Evolutionary conservation across 2,329 filamentous ascomycete species (phyloP).

Genomic region (Acarospora socialis): DNA sequence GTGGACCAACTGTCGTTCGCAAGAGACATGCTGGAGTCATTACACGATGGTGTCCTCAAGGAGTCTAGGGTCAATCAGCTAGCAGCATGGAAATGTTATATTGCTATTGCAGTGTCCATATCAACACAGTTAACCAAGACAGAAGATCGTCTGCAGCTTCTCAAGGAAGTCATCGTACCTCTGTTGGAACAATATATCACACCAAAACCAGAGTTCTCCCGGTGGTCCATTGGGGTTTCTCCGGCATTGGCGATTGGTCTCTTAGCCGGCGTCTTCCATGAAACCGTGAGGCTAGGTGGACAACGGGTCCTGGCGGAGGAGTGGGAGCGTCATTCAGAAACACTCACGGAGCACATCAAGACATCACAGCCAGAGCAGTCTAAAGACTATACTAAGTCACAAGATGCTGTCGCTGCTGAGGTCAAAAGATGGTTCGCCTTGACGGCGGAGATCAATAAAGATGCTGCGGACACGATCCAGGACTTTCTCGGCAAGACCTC

Average conservation of each 20-base stretch:
- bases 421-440: slow-evolving; percentile 9
- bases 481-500: slow-evolving; percentile 4
- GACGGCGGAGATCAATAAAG: slow-evolving; percentile 5
- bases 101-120: slow-evolving; percentile 46
- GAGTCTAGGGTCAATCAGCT: slow-evolving; percentile 56
- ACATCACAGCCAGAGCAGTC: slow-evolving; percentile 71
- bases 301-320: slow-evolving; percentile 37
- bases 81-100: slow-evolving; percentile 62
- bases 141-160: slow-evolving; percentile 33
- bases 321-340: slow-evolving; percentile 49
- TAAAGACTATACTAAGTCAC: slow-evolving; percentile 37
- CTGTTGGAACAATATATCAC: slow-evolving; percentile 40
- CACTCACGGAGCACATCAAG: slow-evolving; percentile 52
- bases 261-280: slow-evolving; percentile 25
- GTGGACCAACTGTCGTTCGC: slow-evolving; percentile 36
- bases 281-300: slow-evolving; percentile 27
- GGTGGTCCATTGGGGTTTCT: slow-evolving; percentile 36
- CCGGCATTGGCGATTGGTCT: slow-evolving; percentile 25
- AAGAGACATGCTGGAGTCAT: slow-evolving; percentile 47
- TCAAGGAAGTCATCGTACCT: slow-evolving; percentile 36
- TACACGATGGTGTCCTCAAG: slow-evolving; percentile 62
- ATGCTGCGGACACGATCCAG: background rate
- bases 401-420: slow-evolving; percentile 12
- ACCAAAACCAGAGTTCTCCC: slow-evolving; percentile 28
- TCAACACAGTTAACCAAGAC: slow-evolving; percentile 31